Conservation (phyloP, 192 early-diverging fungal species). For the Coemansia sp. region DNA sequence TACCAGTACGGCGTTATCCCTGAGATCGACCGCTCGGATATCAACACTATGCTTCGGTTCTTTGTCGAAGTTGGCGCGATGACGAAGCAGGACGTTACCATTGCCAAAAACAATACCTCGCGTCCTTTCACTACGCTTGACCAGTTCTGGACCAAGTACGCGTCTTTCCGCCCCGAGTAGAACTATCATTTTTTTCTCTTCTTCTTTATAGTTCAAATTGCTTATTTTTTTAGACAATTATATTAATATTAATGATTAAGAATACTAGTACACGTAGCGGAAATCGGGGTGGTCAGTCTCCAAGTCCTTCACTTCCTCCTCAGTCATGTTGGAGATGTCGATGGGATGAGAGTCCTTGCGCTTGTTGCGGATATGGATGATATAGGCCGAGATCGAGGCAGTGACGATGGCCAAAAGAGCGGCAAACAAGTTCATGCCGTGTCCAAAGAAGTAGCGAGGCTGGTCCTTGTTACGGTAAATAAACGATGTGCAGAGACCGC, state of each 20-base stretch:
- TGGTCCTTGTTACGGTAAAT: slow-evolving; percentile 51
- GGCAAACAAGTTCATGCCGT: slow-evolving; percentile 54
- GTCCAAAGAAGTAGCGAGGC: slow-evolving; percentile 47
- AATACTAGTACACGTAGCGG: slow-evolving; percentile 25
- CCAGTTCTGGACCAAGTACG: slow-evolving; percentile 14
- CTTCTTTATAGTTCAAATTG: background rate
- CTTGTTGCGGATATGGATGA: slow-evolving; percentile 38
- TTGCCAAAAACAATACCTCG: background rate
- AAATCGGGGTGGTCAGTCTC: slow-evolving; percentile 48
- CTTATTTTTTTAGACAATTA: background rate
- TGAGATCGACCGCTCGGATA: slow-evolving; percentile 12
- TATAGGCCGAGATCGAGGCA: slow-evolving; percentile 23
- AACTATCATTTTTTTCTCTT: background rate
- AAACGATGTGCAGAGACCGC: slow-evolving; percentile 47
- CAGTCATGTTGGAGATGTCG: slow-evolving; percentile 38
- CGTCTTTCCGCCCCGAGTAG: slow-evolving; percentile 3
- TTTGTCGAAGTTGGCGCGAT: slow-evolving; percentile 5
- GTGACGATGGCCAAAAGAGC: slow-evolving; percentile 28
- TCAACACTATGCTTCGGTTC: slow-evolving; percentile 12
- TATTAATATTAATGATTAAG: background rate
- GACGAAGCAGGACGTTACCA: background rate
- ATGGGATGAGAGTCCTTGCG: slow-evolving; percentile 28
- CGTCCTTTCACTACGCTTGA: slow-evolving; percentile 6
- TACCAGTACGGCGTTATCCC: slow-evolving; percentile 10
- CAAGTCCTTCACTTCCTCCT: slow-evolving; percentile 38